Conservation (phyloP, 257 asterid species). For the Solanum rostratum region DNA sequence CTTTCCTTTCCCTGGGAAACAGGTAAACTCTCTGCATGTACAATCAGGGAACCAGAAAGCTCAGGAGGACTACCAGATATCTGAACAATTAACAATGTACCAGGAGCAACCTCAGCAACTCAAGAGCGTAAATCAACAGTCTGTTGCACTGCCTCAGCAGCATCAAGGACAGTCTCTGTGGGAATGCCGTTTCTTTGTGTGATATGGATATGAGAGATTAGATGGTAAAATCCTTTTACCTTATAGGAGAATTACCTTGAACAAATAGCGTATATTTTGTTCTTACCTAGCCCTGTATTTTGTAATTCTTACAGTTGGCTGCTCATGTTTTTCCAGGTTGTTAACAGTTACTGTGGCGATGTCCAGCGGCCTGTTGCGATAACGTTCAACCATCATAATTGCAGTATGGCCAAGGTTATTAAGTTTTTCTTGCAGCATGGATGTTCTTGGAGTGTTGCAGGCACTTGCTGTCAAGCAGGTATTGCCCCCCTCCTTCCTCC, state of each 20-base stretch:
- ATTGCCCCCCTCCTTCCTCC: background rate
- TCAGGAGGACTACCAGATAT: constrained; percentile 41
- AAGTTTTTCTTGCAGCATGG: constrained; percentile 64
- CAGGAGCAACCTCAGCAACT: constrained; percentile 58
- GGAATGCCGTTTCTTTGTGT: constrained; percentile 65
- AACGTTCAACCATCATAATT: constrained; percentile 50
- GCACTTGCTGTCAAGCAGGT: constrained; percentile 70
- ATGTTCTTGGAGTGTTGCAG: constrained; percentile 76
- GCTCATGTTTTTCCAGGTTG: constrained; percentile 23
- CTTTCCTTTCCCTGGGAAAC: constrained; percentile 92
- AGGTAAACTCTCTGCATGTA: constrained; percentile 28
- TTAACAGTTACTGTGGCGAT: constrained; percentile 29
- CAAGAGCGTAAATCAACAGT: constrained; percentile 47
- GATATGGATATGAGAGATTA: constrained; percentile 36
- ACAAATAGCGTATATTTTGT: background rate
- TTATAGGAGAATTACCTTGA: background rate
- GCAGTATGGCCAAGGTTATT: constrained; percentile 57
- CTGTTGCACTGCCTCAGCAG: constrained; percentile 45
- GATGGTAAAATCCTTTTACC: constrained; percentile 30
- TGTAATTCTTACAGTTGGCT: background rate
- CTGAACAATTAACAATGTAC: constrained; percentile 39
- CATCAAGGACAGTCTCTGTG: constrained; percentile 71
- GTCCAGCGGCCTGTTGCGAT: constrained; percentile 41
- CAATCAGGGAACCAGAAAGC: constrained; percentile 44
- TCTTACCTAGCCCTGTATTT: background rate